Base-by-base conservation (phyloP, 2,329 filamentous ascomycete genomes). In the Xylariomycetidae sp. region DNA sequence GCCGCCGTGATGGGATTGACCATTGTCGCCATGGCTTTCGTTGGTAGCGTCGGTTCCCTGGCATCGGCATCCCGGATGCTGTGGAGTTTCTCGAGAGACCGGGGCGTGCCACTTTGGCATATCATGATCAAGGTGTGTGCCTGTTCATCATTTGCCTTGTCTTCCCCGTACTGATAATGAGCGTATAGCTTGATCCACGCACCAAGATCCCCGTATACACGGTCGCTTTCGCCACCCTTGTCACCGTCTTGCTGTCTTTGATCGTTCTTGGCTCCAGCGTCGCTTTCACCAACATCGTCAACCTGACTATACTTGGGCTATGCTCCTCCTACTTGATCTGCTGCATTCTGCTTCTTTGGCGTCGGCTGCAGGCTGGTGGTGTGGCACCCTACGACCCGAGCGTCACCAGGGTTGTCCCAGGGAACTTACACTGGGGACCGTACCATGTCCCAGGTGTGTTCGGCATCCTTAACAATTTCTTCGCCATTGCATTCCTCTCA, bases 391-490 rank as follows among this genome's bases (percentile, higher is more conserved):
- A 25, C 20, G 20, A 23, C 20, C 8, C 20, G 12, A 13, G 17
- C 22, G 5, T 4, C 9, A 9, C 27, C 4, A 34, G 16, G 13
- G 28, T 27, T 10, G 17, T n/a, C 10, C 23, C 12, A 10, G 23
- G 16, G n/a, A 22, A 16, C n/a, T 23, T 26, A 16, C 12, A 14
- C 12, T 76, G 72, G 72, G 73, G 73, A 0, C 69, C 70, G 0
- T 76, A 70, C 60, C 64, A 63, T 22, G 39, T 76, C 1, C 67
- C 66, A 0, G 69, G 69, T 3, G 40, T 58, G 1, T 44, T 69
- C 3, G 73, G 73, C 0, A 68, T 65, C 10, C 44, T 64, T 25
- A 76, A 75, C 51, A 76, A 76, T 38, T 47, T 59, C 2, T 68
- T 72, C 31, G 65, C 70, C 1, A 72, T 69, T 44, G 33, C 57